Base-by-base conservation (phyloP, 2,329 filamentous ascomycete species). In the Ceratocystis smalleyi region DNA sequence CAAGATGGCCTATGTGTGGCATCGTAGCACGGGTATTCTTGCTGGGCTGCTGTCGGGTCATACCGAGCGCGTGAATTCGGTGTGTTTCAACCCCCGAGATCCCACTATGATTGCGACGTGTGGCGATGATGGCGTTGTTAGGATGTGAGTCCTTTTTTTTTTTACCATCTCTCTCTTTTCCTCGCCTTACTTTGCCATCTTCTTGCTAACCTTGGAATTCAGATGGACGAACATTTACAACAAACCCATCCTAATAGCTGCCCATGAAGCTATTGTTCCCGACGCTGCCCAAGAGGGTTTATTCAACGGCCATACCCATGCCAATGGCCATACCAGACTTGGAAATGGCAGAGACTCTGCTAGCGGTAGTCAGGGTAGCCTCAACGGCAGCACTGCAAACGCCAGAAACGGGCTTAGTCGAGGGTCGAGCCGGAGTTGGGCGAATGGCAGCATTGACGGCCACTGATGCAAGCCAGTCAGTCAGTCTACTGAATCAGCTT, bases 21-120 rank as follows among this genome's bases (percentile, higher is more conserved):
- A 96, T 73, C 94, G 90, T 73, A 86, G 85, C 65, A 89, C 87
- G 43, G 90, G 89, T 5, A 78, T 81, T 5, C 79, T 87, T 0
- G 83, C 99, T 5, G 88, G 91, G 71, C 85, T 83, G 59, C 77
- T 97, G 2, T 81, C 84, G 40, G 91, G 85, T 0, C 92, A 97
- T 70, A 76, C 78, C 5, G 80, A 82, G 12, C 86, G 90, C 43
- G 92, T 94, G 68, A 97, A 96, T 72, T 83, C 89, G 6, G 88
- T 95, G 45, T 81, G 87, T 24, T 99, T 94, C 92, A 94, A 92
- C 70, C 91, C 94, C 0, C 80, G 77, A 10, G 83, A 96, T 71
- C 85, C 89, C 0, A 83, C 83, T 67, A 86, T 96, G 77, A 89
- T 96, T 74, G 94, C 91, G 17, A 92, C 91, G 12, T 92, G 89